phyloP scores from a whole-genome alignment of 768 basidiomycete species.

The Suillus plorans region DNA sequence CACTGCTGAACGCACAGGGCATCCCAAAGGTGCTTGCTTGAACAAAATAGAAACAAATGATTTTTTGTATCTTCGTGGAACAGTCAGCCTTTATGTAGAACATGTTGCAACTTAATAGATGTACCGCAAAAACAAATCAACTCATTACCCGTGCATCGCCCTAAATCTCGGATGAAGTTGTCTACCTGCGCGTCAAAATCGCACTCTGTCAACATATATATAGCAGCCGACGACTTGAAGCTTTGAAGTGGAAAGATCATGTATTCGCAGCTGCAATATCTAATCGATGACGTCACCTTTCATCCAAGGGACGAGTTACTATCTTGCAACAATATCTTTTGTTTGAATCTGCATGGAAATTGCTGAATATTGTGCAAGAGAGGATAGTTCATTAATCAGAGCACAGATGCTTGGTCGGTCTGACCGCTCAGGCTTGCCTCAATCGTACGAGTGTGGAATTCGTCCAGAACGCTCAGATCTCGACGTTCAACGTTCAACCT shows the following conservation, averaged over 20 bases:
- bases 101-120: background rate
- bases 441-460: background rate
- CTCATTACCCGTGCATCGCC: background rate
- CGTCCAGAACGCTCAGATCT: background rate
- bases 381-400: background rate
- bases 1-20: constrained; percentile 67
- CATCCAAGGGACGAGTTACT: background rate
- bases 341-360: background rate
- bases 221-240: background rate
- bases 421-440: background rate
- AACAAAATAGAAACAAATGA: background rate
- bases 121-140: background rate
- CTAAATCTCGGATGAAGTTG: background rate
- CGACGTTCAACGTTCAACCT: background rate
- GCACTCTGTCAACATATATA: background rate
- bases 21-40: constrained; percentile 58
- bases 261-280: background rate
- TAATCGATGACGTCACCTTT: background rate
- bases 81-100: background rate
- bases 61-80: background rate
- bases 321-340: background rate
- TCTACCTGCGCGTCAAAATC: background rate
- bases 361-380: background rate
- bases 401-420: background rate
- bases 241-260: background rate